Evolutionary conservation across 2,329 filamentous ascomycete species (phyloP), one percentile per base, ranked within the genome.

Genomic region (Didymella pomorum): DNA sequence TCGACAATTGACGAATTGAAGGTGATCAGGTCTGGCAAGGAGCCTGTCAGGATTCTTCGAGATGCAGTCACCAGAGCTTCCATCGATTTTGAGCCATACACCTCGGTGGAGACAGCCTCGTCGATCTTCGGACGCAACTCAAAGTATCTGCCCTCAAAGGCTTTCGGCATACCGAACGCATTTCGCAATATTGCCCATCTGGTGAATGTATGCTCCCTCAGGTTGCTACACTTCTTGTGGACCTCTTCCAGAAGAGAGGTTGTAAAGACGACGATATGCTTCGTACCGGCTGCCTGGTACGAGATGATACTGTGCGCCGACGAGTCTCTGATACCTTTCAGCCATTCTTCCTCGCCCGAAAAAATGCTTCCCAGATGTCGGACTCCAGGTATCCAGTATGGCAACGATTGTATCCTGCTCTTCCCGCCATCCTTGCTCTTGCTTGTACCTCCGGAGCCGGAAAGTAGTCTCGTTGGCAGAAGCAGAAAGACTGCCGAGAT

Each of bases 341-440:
- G 68, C 63, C 83, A 81, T 11, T 67, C 65, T 39, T 81, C 74
- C 47, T 80, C 79, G 39, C 80, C 70, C 66, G 81, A 77, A 20
- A 79, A 71, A 63, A 80, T 76, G 63, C 86, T 82, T 20, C 82
- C 65, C 7, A 81, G 78, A 76, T 89, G 84, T 37, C 85, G 84
- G 9, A 88, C 33, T 50, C 83, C 78, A 1, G 86, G 86, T 8
- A 88, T 71, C 83, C 84, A 89, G 72, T 88, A 88, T 26, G 85
- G 84, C 21, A 83, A 63, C 55, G 79, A 72, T 70, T 81, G 82
- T 59, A 84, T 79, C 52, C 73, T 74, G 63, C 69, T 72, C 71
- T 68, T 70, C 69, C 70, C 60, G 52, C 61, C 72, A 68, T 75
- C 52, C 56, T 70, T 65, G 23, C 51, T 63, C 29, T 53, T 64